phyloP scores from a whole-genome alignment of 306 rosid species.

The Casuarina glauca region DNA sequence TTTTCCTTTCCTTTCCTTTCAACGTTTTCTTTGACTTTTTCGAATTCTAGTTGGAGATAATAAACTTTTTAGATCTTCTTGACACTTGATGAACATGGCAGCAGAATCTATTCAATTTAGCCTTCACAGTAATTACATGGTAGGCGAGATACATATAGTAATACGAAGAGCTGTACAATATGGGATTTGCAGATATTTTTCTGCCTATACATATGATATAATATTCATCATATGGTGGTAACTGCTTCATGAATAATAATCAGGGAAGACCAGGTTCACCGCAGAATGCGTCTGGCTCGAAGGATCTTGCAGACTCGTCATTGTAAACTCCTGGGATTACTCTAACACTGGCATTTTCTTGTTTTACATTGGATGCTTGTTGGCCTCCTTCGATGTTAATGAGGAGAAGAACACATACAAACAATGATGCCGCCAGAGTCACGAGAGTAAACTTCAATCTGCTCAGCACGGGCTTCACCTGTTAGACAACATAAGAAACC shows the following conservation, averaged over 20 bases:
- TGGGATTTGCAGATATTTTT: background rate
- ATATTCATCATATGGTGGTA: background rate
- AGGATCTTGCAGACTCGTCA: conserved; percentile 85
- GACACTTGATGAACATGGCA: too few relatives aligned
- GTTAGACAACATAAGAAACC: conserved; percentile 21
- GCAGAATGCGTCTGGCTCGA: conserved; percentile 95
- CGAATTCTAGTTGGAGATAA: background rate
- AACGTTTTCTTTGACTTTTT: background rate
- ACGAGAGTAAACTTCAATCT: conserved; percentile 78
- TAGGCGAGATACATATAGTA: background rate
- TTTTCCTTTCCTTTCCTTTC: conserved; percentile 10
- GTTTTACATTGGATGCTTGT: conserved; percentile 25
- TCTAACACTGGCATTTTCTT: conserved; percentile 44
- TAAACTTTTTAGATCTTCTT: background rate
- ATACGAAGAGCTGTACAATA: background rate
- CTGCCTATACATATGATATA: background rate
- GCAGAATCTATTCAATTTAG: background rate
- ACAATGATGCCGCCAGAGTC: conserved; percentile 53
- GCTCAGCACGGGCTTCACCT: conserved; percentile 89
- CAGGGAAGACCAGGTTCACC: conserved; percentile 64
- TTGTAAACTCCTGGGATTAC: conserved; percentile 82
- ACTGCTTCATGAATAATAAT: conserved; percentile 1
- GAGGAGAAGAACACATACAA: conserved; percentile 51
- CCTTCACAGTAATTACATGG: background rate
- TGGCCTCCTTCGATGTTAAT: conserved; percentile 59